These are phyloP conservation scores for Arachnopeziza araneosa DNA, from an alignment of 2,329 filamentous ascomycete species.

Conservation along the genomic window DNA sequence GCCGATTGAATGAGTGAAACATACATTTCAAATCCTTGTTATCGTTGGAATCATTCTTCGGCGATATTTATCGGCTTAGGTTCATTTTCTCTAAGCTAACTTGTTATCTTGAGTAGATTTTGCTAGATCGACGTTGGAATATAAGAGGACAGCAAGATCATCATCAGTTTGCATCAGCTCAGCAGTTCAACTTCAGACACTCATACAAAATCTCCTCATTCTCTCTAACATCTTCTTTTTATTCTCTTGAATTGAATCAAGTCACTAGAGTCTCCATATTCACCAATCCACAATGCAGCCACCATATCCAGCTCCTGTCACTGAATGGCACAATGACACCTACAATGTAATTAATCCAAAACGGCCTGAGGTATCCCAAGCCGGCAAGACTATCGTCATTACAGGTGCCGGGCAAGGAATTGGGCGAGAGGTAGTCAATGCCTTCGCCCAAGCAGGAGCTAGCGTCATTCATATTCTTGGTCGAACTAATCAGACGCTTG, in stretches of 20 bases:
- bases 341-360: constrained; percentile 35
- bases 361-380: constrained; percentile 35
- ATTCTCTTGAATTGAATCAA: too few species aligned
- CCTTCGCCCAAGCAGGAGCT: constrained; percentile 40
- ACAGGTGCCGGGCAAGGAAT: constrained; percentile 44
- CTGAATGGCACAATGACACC: constrained; percentile 30
- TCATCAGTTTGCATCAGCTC: not conserved
- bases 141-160: not conserved
- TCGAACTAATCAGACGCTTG: constrained; percentile 31
- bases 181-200: not conserved
- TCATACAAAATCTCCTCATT: not conserved
- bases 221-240: not conserved
- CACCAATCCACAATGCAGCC: not conserved
- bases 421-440: constrained; percentile 36
- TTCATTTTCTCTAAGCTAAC: not conserved
- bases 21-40: not conserved
- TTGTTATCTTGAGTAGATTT: not conserved
- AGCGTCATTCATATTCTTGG: constrained; percentile 39
- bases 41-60: not conserved
- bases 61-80: not conserved
- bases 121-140: not conserved
- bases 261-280: not conserved
- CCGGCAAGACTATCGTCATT: constrained; percentile 36
- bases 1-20: not conserved
- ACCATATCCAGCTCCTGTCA: not conserved